Base-by-base conservation (phyloP, 2,329 filamentous ascomycete genomes). In the Teratosphaeria zuluensis region DNA sequence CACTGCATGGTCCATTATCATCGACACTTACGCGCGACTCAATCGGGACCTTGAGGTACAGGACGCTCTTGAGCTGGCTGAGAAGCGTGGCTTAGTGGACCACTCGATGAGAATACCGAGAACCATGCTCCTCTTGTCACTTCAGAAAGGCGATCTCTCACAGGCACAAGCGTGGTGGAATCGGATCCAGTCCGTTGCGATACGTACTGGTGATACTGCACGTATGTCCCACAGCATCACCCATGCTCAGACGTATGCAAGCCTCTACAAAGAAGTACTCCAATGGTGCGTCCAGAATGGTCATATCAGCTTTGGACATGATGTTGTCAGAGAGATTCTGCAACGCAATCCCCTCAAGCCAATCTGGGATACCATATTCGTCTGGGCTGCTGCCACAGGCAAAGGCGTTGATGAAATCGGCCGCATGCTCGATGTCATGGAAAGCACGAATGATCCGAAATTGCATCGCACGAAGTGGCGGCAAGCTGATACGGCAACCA, bases 321-420 rank as follows among this genome's bases (percentile, higher is more conserved):
- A 76, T 1, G 75, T 88, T 11, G 84, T 90, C 60, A 76, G 74
- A 28, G 69, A 68, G 56, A 63, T 66, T 3, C 67, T 70, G 60
- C 55, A 55, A 32, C 58, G 58, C 16, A 66, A 66, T 32, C 69
- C 71, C 3, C 56, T 63, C 6, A 72, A 74, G 56, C 21, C 31
- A 4, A 54, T 81, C 24, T 90, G 88, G 84, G 87, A 94, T 68
- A 80, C 86, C 12, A 77, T 90, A 12, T 81, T 94, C 51, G 83
- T 89, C 56, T 92, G 88, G 84, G 86, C 89, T 32, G 85, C 88
- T 12, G 80, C 87, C 7, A 82, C 84, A 57, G 88, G 86, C 21
- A 88, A 86, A 68, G 84, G 84, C 1, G 82, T 88, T 1, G 84
- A 90, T 71, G 85, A 90, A 69, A 80, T 92, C 60, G 81, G 84